These are phyloP conservation scores for Reticulascus tulasneorum DNA, from an alignment of 2,329 filamentous ascomycete genomes.

Conservation along the genomic window DNA sequence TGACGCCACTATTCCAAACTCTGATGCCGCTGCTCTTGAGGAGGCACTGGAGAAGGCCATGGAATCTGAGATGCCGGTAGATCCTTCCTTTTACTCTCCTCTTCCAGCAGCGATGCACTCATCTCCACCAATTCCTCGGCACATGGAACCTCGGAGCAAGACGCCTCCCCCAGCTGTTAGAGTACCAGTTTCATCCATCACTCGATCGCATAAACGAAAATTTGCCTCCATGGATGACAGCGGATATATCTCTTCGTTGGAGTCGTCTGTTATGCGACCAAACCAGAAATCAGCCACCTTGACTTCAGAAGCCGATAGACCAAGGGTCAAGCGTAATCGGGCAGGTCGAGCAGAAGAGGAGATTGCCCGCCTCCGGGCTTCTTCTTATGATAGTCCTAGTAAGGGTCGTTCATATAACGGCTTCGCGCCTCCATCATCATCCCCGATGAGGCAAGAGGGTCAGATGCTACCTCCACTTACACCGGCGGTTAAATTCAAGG, in stretches of 20 bases:
- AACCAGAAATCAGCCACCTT: constrained; percentile 61
- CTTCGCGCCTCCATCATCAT: constrained; percentile 58
- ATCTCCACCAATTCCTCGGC: constrained; percentile 76
- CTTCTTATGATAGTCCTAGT: constrained; percentile 87
- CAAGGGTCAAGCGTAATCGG: constrained; percentile 64
- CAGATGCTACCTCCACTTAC: constrained; percentile 75
- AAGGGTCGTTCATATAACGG: constrained; percentile 57
- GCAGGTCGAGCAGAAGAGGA: constrained; percentile 78
- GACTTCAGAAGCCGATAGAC: constrained; percentile 76
- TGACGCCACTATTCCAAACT: constrained; percentile 72
- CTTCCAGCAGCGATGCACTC: constrained; percentile 72
- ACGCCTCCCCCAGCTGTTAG: constrained; percentile 71
- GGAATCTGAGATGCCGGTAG: constrained; percentile 34
- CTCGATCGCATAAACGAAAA: constrained; percentile 70
- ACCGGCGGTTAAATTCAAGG: constrained; percentile 77
- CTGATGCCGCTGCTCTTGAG: constrained; percentile 57
- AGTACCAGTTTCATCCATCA: constrained; percentile 56
- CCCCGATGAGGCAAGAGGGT: constrained; percentile 59
- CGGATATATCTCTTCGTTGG: constrained; percentile 93
- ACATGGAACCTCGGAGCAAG: constrained; percentile 55
- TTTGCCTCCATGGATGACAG: constrained; percentile 82
- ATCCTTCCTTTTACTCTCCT: constrained; percentile 64
- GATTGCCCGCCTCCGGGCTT: constrained; percentile 87
- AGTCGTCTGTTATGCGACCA: constrained; percentile 80
- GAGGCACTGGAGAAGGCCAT: constrained; percentile 39